Percentiles rank a stretch among this genome's conserved stretches.
phyloP scores from a whole-genome alignment of 257 asterid genomes.

The Thymus quinquecostatus region DNA sequence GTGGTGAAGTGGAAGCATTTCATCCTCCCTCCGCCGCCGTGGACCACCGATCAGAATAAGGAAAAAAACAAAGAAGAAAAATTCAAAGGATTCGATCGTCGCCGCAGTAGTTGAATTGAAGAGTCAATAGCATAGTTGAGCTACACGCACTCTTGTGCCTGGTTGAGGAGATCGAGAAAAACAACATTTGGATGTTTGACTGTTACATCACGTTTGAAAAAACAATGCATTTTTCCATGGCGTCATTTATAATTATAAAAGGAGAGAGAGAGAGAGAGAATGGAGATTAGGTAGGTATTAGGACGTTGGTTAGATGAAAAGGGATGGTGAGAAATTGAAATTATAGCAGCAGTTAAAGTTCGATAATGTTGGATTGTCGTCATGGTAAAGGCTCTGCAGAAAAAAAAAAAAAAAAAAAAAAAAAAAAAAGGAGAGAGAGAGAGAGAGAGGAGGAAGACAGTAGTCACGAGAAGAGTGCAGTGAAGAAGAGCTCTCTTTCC shows the following conservation, averaged over 20 bases:
- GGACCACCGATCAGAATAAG: neutral
- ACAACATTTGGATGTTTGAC: constrained; percentile 34
- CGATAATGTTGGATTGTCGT: constrained; percentile 14
- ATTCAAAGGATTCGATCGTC: neutral
- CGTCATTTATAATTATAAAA: neutral
- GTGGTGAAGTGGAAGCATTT: constrained; percentile 83
- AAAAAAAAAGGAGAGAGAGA: no score
- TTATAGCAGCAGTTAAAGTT: constrained; percentile 22
- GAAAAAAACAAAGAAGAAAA: neutral
- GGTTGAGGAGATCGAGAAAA: constrained; percentile 34
- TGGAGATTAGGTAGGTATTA: constrained; percentile 21
- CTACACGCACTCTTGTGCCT: neutral
- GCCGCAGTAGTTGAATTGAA: constrained; percentile 28
- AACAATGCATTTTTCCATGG: neutral
- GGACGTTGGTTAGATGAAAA: neutral
- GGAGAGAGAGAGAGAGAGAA: no score
- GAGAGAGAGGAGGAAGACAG: neutral
- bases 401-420: neutral
- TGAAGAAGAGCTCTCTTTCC: constrained; percentile 4
- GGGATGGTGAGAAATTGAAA: constrained; percentile 6
- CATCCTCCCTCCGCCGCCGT: constrained; percentile 38
- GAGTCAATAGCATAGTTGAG: constrained; percentile 31
- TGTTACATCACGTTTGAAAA: constrained; percentile 13
- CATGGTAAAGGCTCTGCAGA: constrained; percentile 18
- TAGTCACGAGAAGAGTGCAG: constrained; percentile 42